Percentiles rank a stretch among this genome's conserved stretches.
Evolutionary conservation across 2,329 filamentous ascomycete species (phyloP).

Genomic region (Diaporthe sp.): DNA sequence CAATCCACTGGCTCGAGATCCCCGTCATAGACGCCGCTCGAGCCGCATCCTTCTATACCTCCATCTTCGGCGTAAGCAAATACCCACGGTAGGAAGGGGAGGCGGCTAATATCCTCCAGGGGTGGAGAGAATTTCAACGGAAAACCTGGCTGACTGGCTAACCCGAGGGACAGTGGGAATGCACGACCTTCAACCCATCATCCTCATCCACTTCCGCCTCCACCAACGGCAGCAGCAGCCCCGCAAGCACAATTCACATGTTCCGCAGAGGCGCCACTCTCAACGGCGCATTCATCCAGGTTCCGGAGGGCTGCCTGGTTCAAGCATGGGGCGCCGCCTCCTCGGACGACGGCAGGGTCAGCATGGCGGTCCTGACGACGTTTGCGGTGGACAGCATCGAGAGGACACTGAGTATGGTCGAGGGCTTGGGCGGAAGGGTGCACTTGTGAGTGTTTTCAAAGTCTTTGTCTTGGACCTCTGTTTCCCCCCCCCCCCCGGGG

Average conservation of each 20-base stretch:
- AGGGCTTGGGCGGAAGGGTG: constrained; percentile 51
- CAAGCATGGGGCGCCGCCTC: constrained; percentile 48
- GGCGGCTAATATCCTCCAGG: background rate
- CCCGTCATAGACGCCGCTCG: constrained; percentile 53
- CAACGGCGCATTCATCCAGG: constrained; percentile 52
- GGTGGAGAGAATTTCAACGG: background rate
- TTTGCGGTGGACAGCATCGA: constrained; percentile 52
- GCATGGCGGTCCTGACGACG: constrained; percentile 51
- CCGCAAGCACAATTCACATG: constrained; percentile 50
- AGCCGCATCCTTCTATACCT: constrained; percentile 55
- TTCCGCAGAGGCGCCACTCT: constrained; percentile 49
- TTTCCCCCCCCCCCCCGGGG: no score
- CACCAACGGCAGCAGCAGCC: constrained; percentile 40
- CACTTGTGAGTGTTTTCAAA: constrained; percentile 50
- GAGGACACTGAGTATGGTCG: constrained; percentile 49
- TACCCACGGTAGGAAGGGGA: background rate
- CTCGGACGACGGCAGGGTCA: constrained; percentile 46
- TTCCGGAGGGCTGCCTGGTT: constrained; percentile 51
- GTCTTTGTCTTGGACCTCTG: background rate
- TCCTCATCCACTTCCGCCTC: constrained; percentile 31
- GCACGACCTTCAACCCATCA: constrained; percentile 43
- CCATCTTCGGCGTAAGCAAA: constrained; percentile 48
- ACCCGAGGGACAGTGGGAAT: constrained; percentile 47
- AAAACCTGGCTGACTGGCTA: background rate
- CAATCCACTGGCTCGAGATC: constrained; percentile 57